Base-by-base conservation (phyloP, 176 grass and related monocot genomes). In the Rhynchospora breviuscula region DNA sequence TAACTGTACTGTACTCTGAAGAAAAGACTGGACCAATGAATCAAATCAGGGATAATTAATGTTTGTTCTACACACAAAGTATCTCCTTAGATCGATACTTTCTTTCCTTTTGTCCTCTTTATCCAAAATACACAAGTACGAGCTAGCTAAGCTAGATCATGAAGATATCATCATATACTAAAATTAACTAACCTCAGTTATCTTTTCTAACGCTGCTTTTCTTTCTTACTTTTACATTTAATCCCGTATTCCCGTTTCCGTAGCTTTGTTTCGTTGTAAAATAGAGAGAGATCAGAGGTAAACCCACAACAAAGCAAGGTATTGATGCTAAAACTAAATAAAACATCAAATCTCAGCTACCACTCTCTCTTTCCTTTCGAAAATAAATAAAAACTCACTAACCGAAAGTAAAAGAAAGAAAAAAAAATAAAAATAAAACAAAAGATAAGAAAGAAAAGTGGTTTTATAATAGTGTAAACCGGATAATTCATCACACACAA, bases 261-360 rank as follows among this genome's bases (percentile, higher is more conserved):
- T 14, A 73, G 43, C 59, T 43, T 70, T 69, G 51, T 12, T 63
- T 79, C 33, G 3, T 75, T 83, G 65, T 59, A 77, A 45, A 35
- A 33, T 18, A 75, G 80, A 86, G 56, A 65, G 82, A 33, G 78
- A 40, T 35, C 68, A 58, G 2, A 47, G 79, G 67, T 62, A 91
- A 93, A 86, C 91, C 73, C 12, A 84, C 57, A 47, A 29, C 7
- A 80, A 97, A 92, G 94, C 90, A 97, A 97, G 86, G 94, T 64
- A 97, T 94, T 84, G 67, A 89, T 92, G 71, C 89, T 59, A 67
- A 60, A 69, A 85, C 79, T 7, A 80, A 66, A 84, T 81, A 67
- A 61, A 45, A 9, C 21, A 62, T 3, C 40, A 35, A 19, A 47
- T 62, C 29, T 63, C 63, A 83, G 61, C 26, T 45, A 7, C 13